Evolutionary conservation across 2,329 filamentous ascomycete genomes (phyloP).

Genomic region (Oidium heveae): DNA sequence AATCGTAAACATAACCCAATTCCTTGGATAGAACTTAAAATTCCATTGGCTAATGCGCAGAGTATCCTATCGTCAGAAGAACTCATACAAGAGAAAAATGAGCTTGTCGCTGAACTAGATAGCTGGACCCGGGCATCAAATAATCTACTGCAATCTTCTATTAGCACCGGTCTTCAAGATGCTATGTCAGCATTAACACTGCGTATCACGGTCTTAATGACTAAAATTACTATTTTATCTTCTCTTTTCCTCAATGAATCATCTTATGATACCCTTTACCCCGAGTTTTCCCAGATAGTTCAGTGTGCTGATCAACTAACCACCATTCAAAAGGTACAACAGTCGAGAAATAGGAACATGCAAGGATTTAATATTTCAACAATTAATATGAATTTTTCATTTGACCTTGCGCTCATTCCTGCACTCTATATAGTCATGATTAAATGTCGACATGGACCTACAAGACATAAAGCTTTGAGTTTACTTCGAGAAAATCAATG

Average conservation of each 20-base stretch:
- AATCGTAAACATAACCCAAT: conserved; percentile 2
- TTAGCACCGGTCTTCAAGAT: conserved; percentile 1
- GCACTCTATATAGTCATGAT: conserved; percentile 37
- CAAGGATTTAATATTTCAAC: neutral
- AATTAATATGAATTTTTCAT: conserved; percentile 21
- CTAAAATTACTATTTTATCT: conserved; percentile 4
- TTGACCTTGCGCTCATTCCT: conserved; percentile 35
- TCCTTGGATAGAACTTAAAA: conserved; percentile 5
- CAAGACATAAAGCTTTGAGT: conserved; percentile 33
- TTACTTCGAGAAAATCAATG: conserved; percentile 31
- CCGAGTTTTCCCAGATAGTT: conserved; percentile 5
- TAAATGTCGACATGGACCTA: conserved; percentile 30
- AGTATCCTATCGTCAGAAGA: conserved; percentile 1
- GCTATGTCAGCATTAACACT: conserved; percentile 6
- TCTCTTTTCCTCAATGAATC: conserved; percentile 5
- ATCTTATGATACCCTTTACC: conserved; percentile 5
- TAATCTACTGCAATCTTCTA: conserved; percentile 1
- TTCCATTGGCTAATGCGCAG: conserved; percentile 1
- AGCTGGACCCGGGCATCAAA: conserved; percentile 4
- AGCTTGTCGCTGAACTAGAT: conserved; percentile 3
- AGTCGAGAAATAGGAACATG: neutral
- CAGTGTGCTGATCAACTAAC: conserved; percentile 2
- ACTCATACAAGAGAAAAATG: conserved; percentile 3
- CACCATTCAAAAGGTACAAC: conserved; percentile 1
- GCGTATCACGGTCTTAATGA: conserved; percentile 2